A percentile compares a stretch with the other conserved stretches of the same genome.
Conservation (phyloP, 2,329 filamentous ascomycete species). For the Mycogone perniciosa region DNA sequence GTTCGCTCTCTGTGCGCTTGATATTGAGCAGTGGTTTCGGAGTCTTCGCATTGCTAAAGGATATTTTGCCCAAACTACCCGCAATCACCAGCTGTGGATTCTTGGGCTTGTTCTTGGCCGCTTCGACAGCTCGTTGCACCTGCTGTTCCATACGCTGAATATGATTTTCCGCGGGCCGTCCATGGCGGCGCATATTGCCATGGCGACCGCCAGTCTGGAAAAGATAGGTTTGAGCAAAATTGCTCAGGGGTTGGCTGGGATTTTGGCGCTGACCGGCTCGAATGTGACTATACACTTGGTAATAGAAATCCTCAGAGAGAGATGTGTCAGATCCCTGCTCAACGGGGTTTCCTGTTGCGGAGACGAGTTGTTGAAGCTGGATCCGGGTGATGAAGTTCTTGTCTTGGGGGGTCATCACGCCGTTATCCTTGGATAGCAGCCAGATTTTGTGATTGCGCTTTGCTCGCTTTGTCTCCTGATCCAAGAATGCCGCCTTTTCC, state of each 20-base stretch:
- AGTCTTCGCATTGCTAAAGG: conserved; percentile 97
- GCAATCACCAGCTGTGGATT: conserved; percentile 96
- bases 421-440: conserved; percentile 86
- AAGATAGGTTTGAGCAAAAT: conserved; percentile 96
- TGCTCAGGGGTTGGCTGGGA: conserved; percentile 85
- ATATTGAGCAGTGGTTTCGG: conserved; percentile 93
- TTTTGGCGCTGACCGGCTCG: conserved; percentile 84
- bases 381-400: conserved; percentile 99
- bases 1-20: conserved; percentile 72
- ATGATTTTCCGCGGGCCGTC: conserved; percentile 86
- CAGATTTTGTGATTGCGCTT: conserved; percentile 99
- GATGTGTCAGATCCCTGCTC: conserved; percentile 75
- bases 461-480: conserved; percentile 88
- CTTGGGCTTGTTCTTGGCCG: conserved; percentile 95
- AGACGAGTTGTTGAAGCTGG: conserved; percentile 90
- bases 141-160: conserved; percentile 99
- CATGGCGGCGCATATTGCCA: conserved; percentile 66
- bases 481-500: conserved; percentile 74
- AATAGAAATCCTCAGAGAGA: conserved; percentile 93
- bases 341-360: conserved; percentile 80
- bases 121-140: conserved; percentile 93
- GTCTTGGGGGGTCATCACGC: conserved; percentile 96
- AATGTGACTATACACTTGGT: conserved; percentile 94
- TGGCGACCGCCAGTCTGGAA: conserved; percentile 88
- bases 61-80: conserved; percentile 94